Percentiles rank a stretch among this genome's conserved stretches.
Conservation (phyloP, 2,329 filamentous ascomycete species). For the Tolypocladium endophyticum region DNA sequence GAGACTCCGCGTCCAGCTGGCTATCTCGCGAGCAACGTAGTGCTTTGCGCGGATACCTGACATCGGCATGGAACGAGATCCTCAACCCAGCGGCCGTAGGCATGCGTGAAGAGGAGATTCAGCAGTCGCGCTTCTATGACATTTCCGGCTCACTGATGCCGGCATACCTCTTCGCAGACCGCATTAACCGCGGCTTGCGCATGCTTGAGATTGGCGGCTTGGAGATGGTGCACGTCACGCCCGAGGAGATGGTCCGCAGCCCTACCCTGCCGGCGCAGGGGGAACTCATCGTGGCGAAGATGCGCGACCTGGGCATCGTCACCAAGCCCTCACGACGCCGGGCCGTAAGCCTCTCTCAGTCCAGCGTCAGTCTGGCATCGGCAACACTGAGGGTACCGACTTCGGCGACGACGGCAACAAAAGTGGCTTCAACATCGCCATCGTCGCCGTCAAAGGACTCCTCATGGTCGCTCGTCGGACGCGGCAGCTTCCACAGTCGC, state of each 20-base stretch:
- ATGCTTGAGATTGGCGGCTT: constrained; percentile 23
- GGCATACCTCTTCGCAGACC: constrained; percentile 33
- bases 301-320: constrained; percentile 10
- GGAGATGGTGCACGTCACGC: constrained; percentile 27
- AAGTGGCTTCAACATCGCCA: constrained; percentile 1
- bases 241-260: constrained; percentile 38
- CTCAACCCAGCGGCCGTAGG: constrained; percentile 28
- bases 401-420: neutral
- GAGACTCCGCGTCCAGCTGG: constrained; percentile 5
- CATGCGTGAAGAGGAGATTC: constrained; percentile 29
- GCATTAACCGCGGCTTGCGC: constrained; percentile 31
- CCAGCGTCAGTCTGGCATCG: neutral
- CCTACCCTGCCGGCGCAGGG: constrained; percentile 40
- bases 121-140: constrained; percentile 38
- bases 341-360: neutral
- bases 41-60: constrained; percentile 30
- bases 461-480: neutral
- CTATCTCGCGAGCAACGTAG: constrained; percentile 29
- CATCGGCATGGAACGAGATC: constrained; percentile 31
- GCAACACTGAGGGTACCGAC: neutral
- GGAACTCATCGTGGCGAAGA: constrained; percentile 25
- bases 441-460: constrained; percentile 4
- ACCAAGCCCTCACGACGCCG: constrained; percentile 8
- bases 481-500: neutral
- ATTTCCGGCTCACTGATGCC: constrained; percentile 39